Evolutionary conservation across 495 filamentous ascomycete species (phyloP).

Genomic region (Melanomma pulvis-pyrius): DNA sequence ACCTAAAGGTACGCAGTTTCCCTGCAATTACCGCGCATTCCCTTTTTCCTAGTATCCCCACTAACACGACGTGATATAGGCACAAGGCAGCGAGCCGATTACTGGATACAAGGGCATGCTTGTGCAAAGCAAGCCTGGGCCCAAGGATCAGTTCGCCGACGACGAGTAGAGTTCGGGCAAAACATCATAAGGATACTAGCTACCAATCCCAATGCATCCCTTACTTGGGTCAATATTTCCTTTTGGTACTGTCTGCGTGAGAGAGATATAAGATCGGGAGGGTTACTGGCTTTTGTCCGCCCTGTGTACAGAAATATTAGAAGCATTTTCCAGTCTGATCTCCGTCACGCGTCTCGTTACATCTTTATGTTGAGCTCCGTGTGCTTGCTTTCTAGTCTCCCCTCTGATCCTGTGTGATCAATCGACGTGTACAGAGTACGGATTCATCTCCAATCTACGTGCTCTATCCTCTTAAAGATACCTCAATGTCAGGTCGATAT

Average conservation of each 20-base stretch:
- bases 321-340: slow-evolving; percentile 19
- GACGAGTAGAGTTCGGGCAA: slow-evolving; percentile 16
- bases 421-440: slow-evolving; percentile 10
- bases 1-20: slow-evolving; percentile 68
- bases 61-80: slow-evolving; percentile 50
- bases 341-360: background rate
- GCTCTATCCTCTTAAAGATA: background rate
- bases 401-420: background rate
- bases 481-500: no score
- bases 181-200: slow-evolving; percentile 5
- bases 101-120: slow-evolving; percentile 80
- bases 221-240: slow-evolving; percentile 24
- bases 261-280: slow-evolving; percentile 10
- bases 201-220: slow-evolving; percentile 19
- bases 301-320: slow-evolving; percentile 39
- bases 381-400: slow-evolving; percentile 9
- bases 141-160: slow-evolving; percentile 23
- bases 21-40: background rate
- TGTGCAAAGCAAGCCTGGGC: slow-evolving; percentile 66
- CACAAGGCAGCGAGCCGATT: slow-evolving; percentile 85
- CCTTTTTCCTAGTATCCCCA: slow-evolving; percentile 10
- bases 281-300: slow-evolving; percentile 15
- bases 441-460: slow-evolving; percentile 13
- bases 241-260: slow-evolving; percentile 34
- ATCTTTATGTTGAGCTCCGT: background rate